Base-by-base conservation (phyloP, 2,329 filamentous ascomycete species). In the Stachybotrys elegans region DNA sequence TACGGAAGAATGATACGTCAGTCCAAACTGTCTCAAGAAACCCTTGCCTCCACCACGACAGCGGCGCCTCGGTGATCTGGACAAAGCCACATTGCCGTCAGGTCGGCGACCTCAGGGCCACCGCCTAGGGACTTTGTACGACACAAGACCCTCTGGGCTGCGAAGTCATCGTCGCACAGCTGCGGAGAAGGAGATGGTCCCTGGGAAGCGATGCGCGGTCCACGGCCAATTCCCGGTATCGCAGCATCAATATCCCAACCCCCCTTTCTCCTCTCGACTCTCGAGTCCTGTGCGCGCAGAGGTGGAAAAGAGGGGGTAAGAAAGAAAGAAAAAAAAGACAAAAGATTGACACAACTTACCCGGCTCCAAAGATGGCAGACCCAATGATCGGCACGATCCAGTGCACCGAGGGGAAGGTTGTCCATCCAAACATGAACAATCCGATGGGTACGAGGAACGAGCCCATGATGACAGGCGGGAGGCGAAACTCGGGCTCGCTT, bases 391-490 rank as follows among this genome's bases (percentile, higher is more conserved):
- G 84, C 37, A 83, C 75, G 48, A 88, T 85, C 83, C 83, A 92
- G 65, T 88, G 84, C 40, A 95, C 78, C 53, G 65, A 76, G 3
- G 82, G 64, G 61, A 83, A 91, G 13, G 86, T 85, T 5, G 87
- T 90, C 86, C 89, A 95, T 8, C 81, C 89, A 66, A 95, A 95
- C 67, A 88, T 86, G 63, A 96, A 95, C 14, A 97, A 68, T 6
- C 88, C 88, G 44, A 86, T 71, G 5, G 90, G 88, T 23, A 93
- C 88, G 9, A 95, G 66, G 36, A 89, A 65, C 1, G 83, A 83
- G n/a, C 91, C 92, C 7, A 75, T 61, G 42, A 91, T 85, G 17
- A 83, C 79, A 25, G 88, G 81, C 6, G 88, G 86, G 25, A 96
- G 76, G 48, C 89, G 81, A 68, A 86, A 94, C 67, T 96, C 92